Conservation (phyloP, 768 basidiomycete genomes). For the Mycena vulgaris region DNA sequence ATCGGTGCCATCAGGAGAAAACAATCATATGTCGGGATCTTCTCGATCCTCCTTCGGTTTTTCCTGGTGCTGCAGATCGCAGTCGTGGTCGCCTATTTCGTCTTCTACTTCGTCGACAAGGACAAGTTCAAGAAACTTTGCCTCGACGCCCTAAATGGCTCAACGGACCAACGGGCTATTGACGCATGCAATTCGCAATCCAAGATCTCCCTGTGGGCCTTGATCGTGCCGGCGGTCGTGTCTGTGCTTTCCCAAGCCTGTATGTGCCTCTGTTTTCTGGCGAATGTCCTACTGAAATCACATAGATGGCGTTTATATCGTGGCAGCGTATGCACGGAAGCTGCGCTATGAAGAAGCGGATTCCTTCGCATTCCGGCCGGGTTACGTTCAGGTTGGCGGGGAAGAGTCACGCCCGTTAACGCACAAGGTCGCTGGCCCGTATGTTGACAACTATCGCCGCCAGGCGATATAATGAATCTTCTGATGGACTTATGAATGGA, state of each 20-base stretch:
- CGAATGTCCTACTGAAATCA: constrained; percentile 4
- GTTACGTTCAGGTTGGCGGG: neutral
- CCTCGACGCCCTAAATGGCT: constrained; percentile 34
- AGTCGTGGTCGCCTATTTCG: constrained; percentile 30
- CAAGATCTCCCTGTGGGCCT: constrained; percentile 47
- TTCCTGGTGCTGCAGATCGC: constrained; percentile 10
- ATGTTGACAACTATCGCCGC: constrained; percentile 31
- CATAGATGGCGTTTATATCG: constrained; percentile 57
- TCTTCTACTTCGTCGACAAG: constrained; percentile 52
- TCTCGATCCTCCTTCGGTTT: constrained; percentile 35
- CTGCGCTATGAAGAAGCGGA: constrained; percentile 46
- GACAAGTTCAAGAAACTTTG: constrained; percentile 50
- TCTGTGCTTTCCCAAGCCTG: constrained; percentile 57
- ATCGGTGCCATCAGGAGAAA: constrained; percentile 57
- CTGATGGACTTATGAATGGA: too few species aligned
- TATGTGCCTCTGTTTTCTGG: constrained; percentile 42
- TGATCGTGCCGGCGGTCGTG: constrained; percentile 50
- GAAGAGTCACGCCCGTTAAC: constrained; percentile 23
- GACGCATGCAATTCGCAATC: constrained; percentile 49
- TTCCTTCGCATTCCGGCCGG: constrained; percentile 25
- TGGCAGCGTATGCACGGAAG: constrained; percentile 52
- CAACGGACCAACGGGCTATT: constrained; percentile 43
- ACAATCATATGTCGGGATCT: constrained; percentile 52
- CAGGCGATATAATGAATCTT: too few species aligned
- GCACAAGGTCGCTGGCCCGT: constrained; percentile 6